Conservation (phyloP, 2,329 filamentous ascomycete species). For the Sclerotinia spermophila region DNA sequence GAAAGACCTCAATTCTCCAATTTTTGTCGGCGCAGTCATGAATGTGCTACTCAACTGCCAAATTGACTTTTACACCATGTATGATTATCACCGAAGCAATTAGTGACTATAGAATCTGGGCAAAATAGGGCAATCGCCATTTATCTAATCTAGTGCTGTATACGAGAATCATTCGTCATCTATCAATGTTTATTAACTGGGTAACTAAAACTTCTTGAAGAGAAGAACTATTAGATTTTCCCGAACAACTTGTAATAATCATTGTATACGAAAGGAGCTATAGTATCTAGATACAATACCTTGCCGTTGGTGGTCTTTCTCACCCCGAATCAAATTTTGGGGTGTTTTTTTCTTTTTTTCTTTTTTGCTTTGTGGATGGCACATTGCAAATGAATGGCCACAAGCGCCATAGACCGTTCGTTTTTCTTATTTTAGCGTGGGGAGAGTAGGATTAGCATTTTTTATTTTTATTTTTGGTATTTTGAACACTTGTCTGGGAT, state of each 20-base stretch:
- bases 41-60: background rate
- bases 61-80: conserved; percentile 4
- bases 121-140: background rate
- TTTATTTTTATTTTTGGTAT: background rate
- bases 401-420: conserved; percentile 14
- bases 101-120: conserved; percentile 1
- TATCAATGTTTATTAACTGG: background rate
- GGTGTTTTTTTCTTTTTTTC: background rate
- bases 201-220: background rate
- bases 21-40: conserved; percentile 1
- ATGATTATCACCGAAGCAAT: background rate
- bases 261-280: background rate
- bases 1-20: background rate
- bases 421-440: conserved; percentile 14
- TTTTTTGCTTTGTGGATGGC: conserved; percentile 11
- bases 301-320: background rate
- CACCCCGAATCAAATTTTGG: conserved; percentile 3
- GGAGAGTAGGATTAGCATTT: conserved; percentile 14
- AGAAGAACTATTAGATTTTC: background rate
- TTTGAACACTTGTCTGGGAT: conserved; percentile 15
- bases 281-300: background rate
- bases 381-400: conserved; percentile 15
- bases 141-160: background rate
- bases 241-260: background rate
- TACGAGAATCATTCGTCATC: conserved; percentile 10